Percentiles rank a stretch among this genome's conserved stretches.
Evolutionary conservation across 2,329 filamentous ascomycete genomes (phyloP).

Genomic region (Lomentospora prolificans): DNA sequence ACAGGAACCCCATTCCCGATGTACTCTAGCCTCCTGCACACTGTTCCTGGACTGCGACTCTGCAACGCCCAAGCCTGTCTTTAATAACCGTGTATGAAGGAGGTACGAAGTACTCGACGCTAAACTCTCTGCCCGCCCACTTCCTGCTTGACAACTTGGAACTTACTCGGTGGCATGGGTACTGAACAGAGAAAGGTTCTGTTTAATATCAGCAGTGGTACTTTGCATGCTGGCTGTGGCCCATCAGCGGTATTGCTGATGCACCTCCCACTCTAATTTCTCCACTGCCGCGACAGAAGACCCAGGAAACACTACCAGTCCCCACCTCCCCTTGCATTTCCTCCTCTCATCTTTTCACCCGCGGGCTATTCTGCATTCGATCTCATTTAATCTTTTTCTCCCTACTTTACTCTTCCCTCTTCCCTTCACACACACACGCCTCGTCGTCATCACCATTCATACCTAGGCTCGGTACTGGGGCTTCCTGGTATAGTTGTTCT

Average conservation of each 20-base stretch:
- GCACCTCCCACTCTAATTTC: not conserved
- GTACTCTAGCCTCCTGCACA: not conserved
- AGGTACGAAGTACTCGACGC: not conserved
- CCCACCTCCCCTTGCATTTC: not conserved
- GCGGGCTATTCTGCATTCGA: not conserved
- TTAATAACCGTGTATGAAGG: not conserved
- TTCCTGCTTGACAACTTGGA: too few relatives aligned
- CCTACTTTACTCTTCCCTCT: not conserved
- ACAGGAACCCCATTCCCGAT: not conserved
- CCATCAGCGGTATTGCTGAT: not conserved
- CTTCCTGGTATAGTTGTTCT: not conserved
- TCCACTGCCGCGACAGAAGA: not conserved
- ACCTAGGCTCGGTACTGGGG: not conserved
- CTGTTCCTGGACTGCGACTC: not conserved
- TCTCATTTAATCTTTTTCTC: conserved; percentile 1
- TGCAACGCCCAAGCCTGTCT: not conserved
- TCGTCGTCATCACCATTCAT: conserved; percentile 1
- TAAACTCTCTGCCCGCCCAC: too few relatives aligned
- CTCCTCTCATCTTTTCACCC: not conserved
- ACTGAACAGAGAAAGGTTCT: too few relatives aligned
- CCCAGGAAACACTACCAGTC: not conserved
- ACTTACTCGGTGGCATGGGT: too few relatives aligned
- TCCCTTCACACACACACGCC: conserved; percentile 6
- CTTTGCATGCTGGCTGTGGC: not conserved
- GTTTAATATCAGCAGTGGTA: too few relatives aligned